Evolutionary conservation across 116 monocot species (phyloP), one percentile per base, ranked within the genome.

Genomic region (Iris pallida): DNA sequence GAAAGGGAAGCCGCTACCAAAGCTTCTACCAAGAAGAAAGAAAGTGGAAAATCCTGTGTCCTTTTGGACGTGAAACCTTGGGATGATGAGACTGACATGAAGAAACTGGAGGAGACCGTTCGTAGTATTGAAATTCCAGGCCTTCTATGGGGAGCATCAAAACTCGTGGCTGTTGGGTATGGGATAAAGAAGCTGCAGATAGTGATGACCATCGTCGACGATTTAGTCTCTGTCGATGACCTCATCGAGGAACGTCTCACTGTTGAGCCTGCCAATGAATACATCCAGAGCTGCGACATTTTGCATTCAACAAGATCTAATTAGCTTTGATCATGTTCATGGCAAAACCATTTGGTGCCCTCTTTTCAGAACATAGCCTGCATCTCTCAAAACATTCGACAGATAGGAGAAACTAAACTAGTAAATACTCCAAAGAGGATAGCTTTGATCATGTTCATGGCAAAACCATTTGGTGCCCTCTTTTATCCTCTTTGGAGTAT

Each of bases 1-100:
- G 88, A 74, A 45, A 66, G 98, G 0, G 98, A 84, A 69, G 87
- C 92, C 10, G 77, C 70, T 11, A 66, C 76, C 8, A 97, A 97
- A 75, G 75, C 89, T 11, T 87, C 92, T 53, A 45, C 86, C 40
- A 93, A 92, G 77, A 98, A 98, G 90, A 98, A 98, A 85, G 93
- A 98, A 56, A 85, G 98, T 73, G 90, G 94, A 30, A 94, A 94
- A 57, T 94, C 94, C 8, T 96, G 91, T 1, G 85, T 96, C 45
- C 82, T 18, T 85, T 49, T 94, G 72, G 94, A 94, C 66, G 72
- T 94, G 20, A 94, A 94, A 60, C 94, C 94, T 30, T 94, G 94
- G 94, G 94, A 94, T 74, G 94, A 94, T 73, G 94, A 94, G 44
- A 94, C 94, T 2, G 90, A 88, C 75, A 88, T 94, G 94, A 81